Evolutionary conservation across 257 asterid species (phyloP).

Genomic region (Solanum virginianum): DNA sequence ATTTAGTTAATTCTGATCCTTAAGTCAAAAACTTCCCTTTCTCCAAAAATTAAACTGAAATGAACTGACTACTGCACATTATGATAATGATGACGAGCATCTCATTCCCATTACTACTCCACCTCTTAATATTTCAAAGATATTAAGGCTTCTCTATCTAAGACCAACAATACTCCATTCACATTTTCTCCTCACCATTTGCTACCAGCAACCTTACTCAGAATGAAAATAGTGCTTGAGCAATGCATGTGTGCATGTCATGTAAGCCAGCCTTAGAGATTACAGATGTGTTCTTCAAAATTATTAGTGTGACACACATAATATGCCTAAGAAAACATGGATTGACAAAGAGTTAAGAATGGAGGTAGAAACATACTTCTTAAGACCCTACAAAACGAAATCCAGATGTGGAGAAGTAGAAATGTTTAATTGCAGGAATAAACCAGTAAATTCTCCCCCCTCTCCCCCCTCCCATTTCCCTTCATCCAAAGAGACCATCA

Average conservation of each 20-base stretch:
- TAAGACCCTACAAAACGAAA: background rate
- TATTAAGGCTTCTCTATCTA: background rate
- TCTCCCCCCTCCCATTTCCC: background rate
- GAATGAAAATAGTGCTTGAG: background rate
- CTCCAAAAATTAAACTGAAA: background rate
- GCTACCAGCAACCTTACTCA: background rate
- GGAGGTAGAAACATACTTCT: background rate
- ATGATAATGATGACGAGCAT: background rate
- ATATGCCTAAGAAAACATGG: background rate
- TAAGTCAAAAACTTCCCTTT: background rate
- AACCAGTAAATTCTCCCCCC: background rate
- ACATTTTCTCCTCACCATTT: background rate
- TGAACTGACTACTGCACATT: background rate
- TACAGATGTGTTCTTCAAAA: background rate
- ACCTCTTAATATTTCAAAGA: background rate
- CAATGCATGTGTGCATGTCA: background rate
- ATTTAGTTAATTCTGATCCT: background rate
- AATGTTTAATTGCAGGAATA: background rate
- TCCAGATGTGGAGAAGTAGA: background rate
- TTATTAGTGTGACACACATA: background rate
- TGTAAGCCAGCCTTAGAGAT: background rate
- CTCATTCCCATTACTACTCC: background rate
- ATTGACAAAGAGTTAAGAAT: background rate
- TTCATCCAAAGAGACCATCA: background rate
- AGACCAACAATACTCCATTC: background rate